Base-by-base conservation (phyloP, 1,139 yeast species). In the Candida dubliniensis region DNA sequence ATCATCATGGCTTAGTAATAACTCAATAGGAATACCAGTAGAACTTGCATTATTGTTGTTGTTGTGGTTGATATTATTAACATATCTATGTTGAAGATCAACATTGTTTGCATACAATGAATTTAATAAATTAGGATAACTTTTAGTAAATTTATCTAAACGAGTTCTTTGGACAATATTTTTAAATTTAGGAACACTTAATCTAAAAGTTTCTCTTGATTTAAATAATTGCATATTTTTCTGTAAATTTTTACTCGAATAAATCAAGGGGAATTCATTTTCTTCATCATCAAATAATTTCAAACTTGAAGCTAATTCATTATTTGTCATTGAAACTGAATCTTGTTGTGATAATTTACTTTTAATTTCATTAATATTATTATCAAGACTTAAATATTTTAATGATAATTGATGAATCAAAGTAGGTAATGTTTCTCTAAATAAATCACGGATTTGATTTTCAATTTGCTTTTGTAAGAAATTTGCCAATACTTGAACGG, bases 401-500 rank as follows among this genome's bases (percentile, higher is more conserved):
- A 87, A 79, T 23, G 91, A 82, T 47, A 88, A 76, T 55, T 84
- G 81, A 63, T 89, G 93, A 42, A 89, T 73, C 37, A 88, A 80
- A 5, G 89, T 82, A 1, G 96, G 96, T 45, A 89, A 71, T 40
- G 90, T 87, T 60, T 89, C 96, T 48, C 95, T 74, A 64, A 89
- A 88, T 51, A 89, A 67, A 44, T 84, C 88, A 44, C 95, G 69
- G 35, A 89, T 84, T 61, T 87, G 95, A 45, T 74, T 77, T 60
- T 89, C 96, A 50, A 89, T 89, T 60, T 88, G 95, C 38, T 78
- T 78, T 58, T 89, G 96, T 46, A 89, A 66, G 53, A 87, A 87
- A 48, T 82, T 77, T 13, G 95, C 95, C 57, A 89, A 80, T 1
- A 89, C 91, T 45, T 87, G 88, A 34, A 89, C 86, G 35, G 85